Base-by-base conservation (phyloP, 2,329 filamentous ascomycete genomes). In the Claviceps sp. region DNA sequence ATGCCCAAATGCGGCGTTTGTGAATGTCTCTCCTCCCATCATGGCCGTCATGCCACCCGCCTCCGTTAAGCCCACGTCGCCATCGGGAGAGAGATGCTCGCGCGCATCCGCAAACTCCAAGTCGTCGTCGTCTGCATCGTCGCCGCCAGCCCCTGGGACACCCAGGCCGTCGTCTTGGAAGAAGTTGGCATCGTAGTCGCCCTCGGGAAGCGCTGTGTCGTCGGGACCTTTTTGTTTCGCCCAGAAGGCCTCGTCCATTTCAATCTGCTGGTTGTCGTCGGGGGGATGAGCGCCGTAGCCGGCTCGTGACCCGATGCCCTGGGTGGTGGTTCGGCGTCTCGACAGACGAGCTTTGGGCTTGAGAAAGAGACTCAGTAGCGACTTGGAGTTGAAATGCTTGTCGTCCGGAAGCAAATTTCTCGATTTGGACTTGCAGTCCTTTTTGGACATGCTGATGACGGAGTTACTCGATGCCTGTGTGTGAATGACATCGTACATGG, bases 221-320 rank as follows among this genome's bases (percentile, higher is more conserved):
- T 84, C 82, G 50, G 71, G 78, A 58, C 71, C 82, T 65, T 80
- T 86, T 69, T 77, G 82, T 42, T 80, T 77, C 5, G 93, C 93
- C 89, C 93, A 98, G 71, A 95, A 97, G 19, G 87, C 90, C 69
- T 96, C 91, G 62, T 97, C 89, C 74, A 96, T 87, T 54, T 95
- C 87, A 42, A 82, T 86, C 55, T 84, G 80, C 1, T 77, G 78
- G 8, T 80, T 70, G 51, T 77, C 73, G 22, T 75, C 71, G 30
- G 72, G 68, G 40, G 64, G 70, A 50, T 60, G 67, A 46, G 70
- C 67, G 40, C 71, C 70, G 51, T 74, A 72, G 24, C 64, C 66
- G 17, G 70, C 70, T 37, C 66, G 65, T 50, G 69, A 71, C 38
- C 72, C 71, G 47, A 78, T 44, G 22, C 43, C 24, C 43, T 34